phyloP scores from a whole-genome alignment of 2,329 filamentous ascomycete species.

The Coniochaeta hoffmannii region DNA sequence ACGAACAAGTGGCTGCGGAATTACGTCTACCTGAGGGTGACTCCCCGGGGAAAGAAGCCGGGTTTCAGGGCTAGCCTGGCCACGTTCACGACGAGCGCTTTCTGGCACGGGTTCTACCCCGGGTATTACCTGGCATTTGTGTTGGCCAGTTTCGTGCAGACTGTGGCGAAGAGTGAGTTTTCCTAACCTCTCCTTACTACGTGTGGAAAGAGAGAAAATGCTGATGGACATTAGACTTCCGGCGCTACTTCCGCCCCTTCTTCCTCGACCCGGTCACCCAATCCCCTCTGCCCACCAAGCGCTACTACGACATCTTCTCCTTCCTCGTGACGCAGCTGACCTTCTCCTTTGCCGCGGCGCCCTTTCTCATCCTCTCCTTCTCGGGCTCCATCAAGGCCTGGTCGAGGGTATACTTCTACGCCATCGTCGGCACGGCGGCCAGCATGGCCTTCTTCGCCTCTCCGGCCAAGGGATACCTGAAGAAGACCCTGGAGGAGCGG shows the following conservation, averaged over 20 bases:
- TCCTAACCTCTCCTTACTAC: neutral
- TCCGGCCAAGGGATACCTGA: constrained; percentile 59
- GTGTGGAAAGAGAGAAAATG: constrained; percentile 9
- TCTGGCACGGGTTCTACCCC: constrained; percentile 98
- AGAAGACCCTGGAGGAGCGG: constrained; percentile 51
- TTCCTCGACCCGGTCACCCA: constrained; percentile 75
- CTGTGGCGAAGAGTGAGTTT: constrained; percentile 80
- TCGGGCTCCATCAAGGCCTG: constrained; percentile 66
- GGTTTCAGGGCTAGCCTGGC: constrained; percentile 91
- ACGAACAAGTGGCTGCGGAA: constrained; percentile 96
- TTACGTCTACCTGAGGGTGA: constrained; percentile 92
- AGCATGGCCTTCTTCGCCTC: constrained; percentile 73
- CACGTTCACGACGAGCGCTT: constrained; percentile 87
- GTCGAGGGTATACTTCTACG: constrained; percentile 85
- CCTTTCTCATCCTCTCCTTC: constrained; percentile 78
- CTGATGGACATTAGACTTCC: constrained; percentile 57
- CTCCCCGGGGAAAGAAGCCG: constrained; percentile 89
- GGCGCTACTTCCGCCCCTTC: constrained; percentile 83
- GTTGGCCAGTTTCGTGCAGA: constrained; percentile 85
- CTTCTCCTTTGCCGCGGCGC: constrained; percentile 71
- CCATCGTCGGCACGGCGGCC: constrained; percentile 56
- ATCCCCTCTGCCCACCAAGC: constrained; percentile 62
- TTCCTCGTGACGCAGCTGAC: constrained; percentile 22
- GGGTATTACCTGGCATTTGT: constrained; percentile 93
- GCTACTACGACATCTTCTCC: constrained; percentile 66